Conservation (phyloP, 2,329 filamentous ascomycete genomes). For the Xylariaceae sp. region DNA sequence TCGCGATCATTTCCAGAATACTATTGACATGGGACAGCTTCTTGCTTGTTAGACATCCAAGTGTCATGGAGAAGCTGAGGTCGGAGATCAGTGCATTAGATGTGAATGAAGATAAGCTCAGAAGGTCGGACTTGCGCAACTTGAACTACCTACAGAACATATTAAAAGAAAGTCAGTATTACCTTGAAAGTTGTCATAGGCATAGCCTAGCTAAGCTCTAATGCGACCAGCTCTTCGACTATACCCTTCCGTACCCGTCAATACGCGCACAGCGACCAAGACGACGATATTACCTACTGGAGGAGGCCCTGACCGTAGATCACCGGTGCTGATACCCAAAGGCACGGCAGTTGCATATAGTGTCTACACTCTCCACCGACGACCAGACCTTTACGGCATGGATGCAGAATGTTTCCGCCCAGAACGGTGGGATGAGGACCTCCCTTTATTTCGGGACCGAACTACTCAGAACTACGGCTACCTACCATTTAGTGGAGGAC, state of each 20-base stretch:
- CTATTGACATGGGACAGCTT: constrained; percentile 23
- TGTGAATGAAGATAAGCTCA: constrained; percentile 22
- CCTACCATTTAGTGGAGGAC: constrained; percentile 36
- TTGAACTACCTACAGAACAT: constrained; percentile 33
- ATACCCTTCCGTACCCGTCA: constrained; percentile 36
- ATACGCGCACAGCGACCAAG: constrained; percentile 28
- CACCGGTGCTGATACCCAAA: constrained; percentile 37
- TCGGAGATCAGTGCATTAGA: constrained; percentile 28
- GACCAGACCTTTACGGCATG: constrained; percentile 45
- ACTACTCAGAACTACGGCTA: constrained; percentile 33
- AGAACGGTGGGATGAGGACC: constrained; percentile 48
- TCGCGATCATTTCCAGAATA: neutral
- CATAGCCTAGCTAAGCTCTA: constrained; percentile 6
- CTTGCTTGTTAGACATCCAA: constrained; percentile 32
- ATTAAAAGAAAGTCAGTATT: constrained; percentile 33
- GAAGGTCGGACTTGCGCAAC: constrained; percentile 28
- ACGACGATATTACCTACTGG: constrained; percentile 35
- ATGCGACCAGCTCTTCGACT: constrained; percentile 30
- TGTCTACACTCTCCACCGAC: constrained; percentile 52
- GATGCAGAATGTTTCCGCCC: constrained; percentile 52
- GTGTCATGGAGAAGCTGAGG: constrained; percentile 31
- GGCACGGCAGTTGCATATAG: constrained; percentile 50
- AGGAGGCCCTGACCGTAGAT: constrained; percentile 33
- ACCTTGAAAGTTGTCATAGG: neutral
- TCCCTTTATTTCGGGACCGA: constrained; percentile 27